Conservation (phyloP, 2,329 filamentous ascomycete genomes). For the Sporothrix sp. region DNA sequence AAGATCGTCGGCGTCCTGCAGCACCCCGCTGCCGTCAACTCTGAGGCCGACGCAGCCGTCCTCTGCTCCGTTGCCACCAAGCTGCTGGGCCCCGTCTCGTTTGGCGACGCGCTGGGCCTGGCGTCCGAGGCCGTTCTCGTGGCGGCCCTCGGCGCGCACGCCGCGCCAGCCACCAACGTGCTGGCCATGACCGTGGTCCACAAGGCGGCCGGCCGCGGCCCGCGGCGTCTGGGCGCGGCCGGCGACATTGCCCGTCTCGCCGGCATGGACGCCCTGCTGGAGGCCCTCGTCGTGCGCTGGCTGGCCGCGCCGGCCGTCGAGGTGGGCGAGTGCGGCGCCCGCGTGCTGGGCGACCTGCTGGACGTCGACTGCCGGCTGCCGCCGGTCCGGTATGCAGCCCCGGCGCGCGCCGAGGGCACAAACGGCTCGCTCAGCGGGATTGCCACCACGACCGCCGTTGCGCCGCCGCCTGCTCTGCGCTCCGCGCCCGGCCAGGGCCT, state of each 20-base stretch:
- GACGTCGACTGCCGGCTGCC: slow-evolving; percentile 42
- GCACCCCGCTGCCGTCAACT: slow-evolving; percentile 26
- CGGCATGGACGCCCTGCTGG: slow-evolving; percentile 38
- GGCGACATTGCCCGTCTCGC: slow-evolving; percentile 42
- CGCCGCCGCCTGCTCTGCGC: slow-evolving; percentile 27
- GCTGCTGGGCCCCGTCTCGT: slow-evolving; percentile 44
- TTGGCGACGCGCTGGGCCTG: slow-evolving; percentile 41
- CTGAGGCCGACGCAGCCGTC: slow-evolving; percentile 20
- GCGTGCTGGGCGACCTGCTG: slow-evolving; percentile 43
- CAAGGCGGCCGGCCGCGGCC: slow-evolving; percentile 37
- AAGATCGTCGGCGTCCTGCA: slow-evolving; percentile 44
- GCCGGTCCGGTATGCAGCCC: slow-evolving; percentile 16
- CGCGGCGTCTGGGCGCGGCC: background rate
- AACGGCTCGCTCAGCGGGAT: slow-evolving; percentile 17
- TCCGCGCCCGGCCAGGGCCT: slow-evolving; percentile 39
- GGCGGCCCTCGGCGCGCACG: slow-evolving; percentile 42
- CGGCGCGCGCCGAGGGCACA: slow-evolving; percentile 1
- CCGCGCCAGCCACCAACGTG: slow-evolving; percentile 46
- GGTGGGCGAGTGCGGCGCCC: slow-evolving; percentile 44
- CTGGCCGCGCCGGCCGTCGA: slow-evolving; percentile 42
- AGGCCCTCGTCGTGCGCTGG: slow-evolving; percentile 42
- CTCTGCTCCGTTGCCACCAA: slow-evolving; percentile 46
- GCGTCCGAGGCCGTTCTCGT: slow-evolving; percentile 42
- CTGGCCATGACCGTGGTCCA: slow-evolving; percentile 47
- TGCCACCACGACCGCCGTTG: slow-evolving; percentile 12